phyloP scores from a whole-genome alignment of 2,329 filamentous ascomycete species.

The Aspergillus proliferans region DNA sequence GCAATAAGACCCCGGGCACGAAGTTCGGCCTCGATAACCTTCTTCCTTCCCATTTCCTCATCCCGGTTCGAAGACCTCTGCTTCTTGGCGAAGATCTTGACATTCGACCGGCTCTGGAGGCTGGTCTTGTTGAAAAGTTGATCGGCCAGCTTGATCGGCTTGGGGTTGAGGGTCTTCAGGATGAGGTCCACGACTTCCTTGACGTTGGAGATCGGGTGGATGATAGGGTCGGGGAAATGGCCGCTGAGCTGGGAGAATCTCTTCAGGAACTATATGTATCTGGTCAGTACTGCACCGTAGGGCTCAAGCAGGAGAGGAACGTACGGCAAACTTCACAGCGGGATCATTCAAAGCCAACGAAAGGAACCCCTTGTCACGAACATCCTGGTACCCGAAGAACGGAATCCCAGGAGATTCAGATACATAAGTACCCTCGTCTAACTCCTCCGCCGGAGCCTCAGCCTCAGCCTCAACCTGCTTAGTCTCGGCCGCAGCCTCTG shows the following conservation, averaged over 20 bases:
- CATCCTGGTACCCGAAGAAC: constrained; percentile 19
- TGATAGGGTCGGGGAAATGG: constrained; percentile 64
- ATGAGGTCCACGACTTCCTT: constrained; percentile 51
- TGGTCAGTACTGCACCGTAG: background rate
- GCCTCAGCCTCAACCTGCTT: constrained; percentile 6
- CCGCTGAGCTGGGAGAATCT: constrained; percentile 77
- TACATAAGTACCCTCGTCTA: constrained; percentile 15
- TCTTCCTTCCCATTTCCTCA: constrained; percentile 66
- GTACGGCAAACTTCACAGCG: constrained; percentile 66
- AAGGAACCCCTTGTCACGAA: constrained; percentile 51
- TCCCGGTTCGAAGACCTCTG: constrained; percentile 68
- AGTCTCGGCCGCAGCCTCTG: constrained; percentile 1
- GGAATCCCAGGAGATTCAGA: constrained; percentile 12
- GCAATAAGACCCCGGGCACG: constrained; percentile 56
- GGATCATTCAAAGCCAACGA: constrained; percentile 51
- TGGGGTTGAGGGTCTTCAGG: constrained; percentile 24
- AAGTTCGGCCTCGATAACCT: constrained; percentile 69
- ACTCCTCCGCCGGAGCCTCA: constrained; percentile 6
- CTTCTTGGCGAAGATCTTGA: constrained; percentile 59
- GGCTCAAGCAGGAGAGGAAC: constrained; percentile 26
- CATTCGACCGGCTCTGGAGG: constrained; percentile 58
- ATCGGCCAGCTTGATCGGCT: constrained; percentile 55
- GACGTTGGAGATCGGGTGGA: constrained; percentile 52
- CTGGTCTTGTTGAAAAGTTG: constrained; percentile 44
- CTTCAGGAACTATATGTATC: constrained; percentile 62